These are phyloP conservation scores for Heterobasidion irregulare DNA, from an alignment of 1,284 basidiomycete genomes.

Conservation along the genomic window DNA sequence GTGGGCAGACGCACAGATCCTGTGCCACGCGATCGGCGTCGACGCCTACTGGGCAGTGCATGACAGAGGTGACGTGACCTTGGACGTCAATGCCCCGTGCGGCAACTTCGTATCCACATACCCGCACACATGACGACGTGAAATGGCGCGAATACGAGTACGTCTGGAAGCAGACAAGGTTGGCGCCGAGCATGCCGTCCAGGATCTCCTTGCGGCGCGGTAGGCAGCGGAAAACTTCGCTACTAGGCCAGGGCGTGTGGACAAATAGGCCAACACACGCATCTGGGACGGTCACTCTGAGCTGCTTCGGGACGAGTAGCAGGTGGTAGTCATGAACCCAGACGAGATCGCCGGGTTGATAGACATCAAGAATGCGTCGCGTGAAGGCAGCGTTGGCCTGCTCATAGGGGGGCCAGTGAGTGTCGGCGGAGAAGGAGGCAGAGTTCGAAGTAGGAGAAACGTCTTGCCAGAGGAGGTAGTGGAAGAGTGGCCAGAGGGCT, in stretches of 20 bases:
- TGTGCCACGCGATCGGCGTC: conserved; percentile 85
- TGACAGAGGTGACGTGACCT: conserved; percentile 80
- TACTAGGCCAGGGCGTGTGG: conserved; percentile 96
- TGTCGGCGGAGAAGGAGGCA: conserved; percentile 60
- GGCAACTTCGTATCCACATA: conserved; percentile 91
- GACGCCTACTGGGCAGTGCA: conserved; percentile 95
- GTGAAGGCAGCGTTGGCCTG: conserved; percentile 83
- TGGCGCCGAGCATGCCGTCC: conserved; percentile 97
- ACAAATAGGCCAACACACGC: conserved; percentile 89
- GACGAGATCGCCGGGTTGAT: conserved; percentile 84
- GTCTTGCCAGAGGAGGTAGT: conserved; percentile 98
- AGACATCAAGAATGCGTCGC: conserved; percentile 33
- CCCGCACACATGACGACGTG: conserved; percentile 89
- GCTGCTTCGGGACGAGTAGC: conserved; percentile 81
- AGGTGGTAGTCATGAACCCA: conserved; percentile 94
- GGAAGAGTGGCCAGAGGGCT: conserved; percentile 98
- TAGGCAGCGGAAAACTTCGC: conserved; percentile 92
- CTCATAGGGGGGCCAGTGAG: conserved; percentile 80
- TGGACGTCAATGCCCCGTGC: conserved; percentile 77
- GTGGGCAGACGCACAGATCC: conserved; percentile 52
- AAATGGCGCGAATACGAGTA: conserved; percentile 98
- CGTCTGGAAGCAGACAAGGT: conserved; percentile 95
- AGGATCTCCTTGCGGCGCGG: conserved; percentile 89
- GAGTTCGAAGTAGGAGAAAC: conserved; percentile 54
- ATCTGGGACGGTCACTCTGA: conserved; percentile 73